These are phyloP conservation scores for Gigaspora rosea DNA, from an alignment of 192 early-diverging fungal genomes.

Conservation along the genomic window DNA sequence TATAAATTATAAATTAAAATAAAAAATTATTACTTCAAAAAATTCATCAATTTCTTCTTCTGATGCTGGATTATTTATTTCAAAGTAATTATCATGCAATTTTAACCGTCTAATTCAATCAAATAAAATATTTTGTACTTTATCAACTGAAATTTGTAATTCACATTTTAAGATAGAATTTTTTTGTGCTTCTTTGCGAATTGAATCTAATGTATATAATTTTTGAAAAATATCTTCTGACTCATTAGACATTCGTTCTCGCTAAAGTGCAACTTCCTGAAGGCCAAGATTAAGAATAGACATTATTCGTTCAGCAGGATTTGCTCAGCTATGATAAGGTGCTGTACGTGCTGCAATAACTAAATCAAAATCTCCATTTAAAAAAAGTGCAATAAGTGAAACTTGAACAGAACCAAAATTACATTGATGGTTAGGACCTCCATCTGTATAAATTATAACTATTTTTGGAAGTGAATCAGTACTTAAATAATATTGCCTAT, in stretches of 20 bases:
- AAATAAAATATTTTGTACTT: no score
- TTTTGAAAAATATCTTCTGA: neutral
- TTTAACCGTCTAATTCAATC: no score
- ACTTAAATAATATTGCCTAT: neutral
- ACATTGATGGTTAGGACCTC: neutral
- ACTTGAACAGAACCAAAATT: neutral
- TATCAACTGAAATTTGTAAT: no score
- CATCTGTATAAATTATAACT: neutral
- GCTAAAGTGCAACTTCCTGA: neutral
- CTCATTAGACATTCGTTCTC: neutral
- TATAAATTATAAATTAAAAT: no score
- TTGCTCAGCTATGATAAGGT: neutral
- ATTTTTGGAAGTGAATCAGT: neutral
- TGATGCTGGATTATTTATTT: no score
- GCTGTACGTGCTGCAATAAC: neutral
- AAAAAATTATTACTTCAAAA: no score
- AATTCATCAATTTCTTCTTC: no score
- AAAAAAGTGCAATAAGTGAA: neutral
- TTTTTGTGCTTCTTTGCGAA: neutral
- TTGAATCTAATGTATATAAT: neutral
- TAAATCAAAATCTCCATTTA: neutral
- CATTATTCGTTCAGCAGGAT: neutral
- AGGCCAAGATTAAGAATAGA: neutral
- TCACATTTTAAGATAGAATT: no score
- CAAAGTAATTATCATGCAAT: no score